These are phyloP conservation scores for Apiospora pterosperma DNA, from an alignment of 2,329 filamentous ascomycete genomes.

Conservation along the genomic window DNA sequence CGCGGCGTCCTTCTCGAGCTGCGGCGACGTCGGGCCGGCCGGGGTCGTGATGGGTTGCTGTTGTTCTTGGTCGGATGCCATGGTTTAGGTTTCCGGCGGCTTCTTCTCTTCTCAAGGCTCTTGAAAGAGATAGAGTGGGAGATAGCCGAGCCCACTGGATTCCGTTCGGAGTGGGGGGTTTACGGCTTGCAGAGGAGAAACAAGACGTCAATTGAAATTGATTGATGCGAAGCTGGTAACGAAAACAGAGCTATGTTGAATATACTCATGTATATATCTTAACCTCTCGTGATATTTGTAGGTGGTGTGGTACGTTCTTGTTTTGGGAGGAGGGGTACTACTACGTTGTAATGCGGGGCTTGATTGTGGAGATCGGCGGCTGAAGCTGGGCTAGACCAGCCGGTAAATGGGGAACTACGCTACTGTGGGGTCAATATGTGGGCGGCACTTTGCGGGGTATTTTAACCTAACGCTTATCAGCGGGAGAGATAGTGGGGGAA, in stretches of 20 bases:
- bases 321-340: not conserved
- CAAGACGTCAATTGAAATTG: no score
- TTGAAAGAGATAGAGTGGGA: not conserved
- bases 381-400: not conserved
- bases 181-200: no score
- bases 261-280: not conserved
- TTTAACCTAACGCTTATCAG: not conserved
- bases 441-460: not conserved
- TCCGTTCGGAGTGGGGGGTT: not conserved
- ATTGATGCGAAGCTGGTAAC: not conserved
- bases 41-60: not conserved
- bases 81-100: not conserved
- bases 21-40: slow-evolving; percentile 19
- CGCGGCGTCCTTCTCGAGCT: slow-evolving; percentile 28
- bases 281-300: not conserved
- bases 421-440: not conserved
- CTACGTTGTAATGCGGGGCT: no score
- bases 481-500: not conserved
- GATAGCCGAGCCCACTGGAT: not conserved
- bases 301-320: not conserved
- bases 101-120: no score
- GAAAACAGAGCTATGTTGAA: not conserved
- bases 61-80: not conserved
- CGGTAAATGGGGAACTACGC: not conserved
- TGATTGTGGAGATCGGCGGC: not conserved